phyloP scores from a whole-genome alignment of 2,329 filamentous ascomycete species.

The Iodosphaeria phyllophila region DNA sequence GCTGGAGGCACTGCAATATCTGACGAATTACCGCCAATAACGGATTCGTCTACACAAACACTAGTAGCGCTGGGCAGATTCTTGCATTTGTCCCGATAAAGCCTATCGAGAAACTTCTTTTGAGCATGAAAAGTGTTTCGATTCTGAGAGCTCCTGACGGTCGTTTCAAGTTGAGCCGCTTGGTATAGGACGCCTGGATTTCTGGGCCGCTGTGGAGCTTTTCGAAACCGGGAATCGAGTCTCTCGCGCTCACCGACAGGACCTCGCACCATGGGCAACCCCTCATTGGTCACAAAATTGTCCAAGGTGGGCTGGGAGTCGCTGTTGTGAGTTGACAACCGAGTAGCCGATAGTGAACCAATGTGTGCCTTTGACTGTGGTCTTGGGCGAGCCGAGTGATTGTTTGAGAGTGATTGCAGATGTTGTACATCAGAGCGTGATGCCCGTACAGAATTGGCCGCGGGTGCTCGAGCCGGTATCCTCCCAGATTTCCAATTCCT shows the following conservation, averaged over 20 bases:
- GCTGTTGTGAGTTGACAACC: too few relatives aligned
- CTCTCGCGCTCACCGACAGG: too few relatives aligned
- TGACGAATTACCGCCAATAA: conserved; percentile 10
- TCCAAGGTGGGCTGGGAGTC: conserved; percentile 13
- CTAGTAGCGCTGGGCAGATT: conserved; percentile 8
- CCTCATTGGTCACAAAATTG: conserved; percentile 12
- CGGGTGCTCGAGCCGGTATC: conserved; percentile 23
- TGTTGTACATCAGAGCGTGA: conserved; percentile 4
- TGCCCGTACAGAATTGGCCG: conserved; percentile 15
- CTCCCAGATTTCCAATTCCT: conserved; percentile 35
- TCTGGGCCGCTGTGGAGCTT: not conserved
- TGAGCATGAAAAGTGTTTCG: conserved; percentile 25
- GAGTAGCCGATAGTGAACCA: too few relatives aligned
- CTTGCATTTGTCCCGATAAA: conserved; percentile 26
- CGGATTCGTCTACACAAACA: conserved; percentile 17
- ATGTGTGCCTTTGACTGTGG: too few relatives aligned
- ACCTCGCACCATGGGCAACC: too few relatives aligned
- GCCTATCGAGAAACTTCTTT: conserved; percentile 34
- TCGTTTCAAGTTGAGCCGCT: conserved; percentile 37
- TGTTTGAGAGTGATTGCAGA: conserved; percentile 10
- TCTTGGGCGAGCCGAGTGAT: too few relatives aligned
- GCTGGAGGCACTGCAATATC: conserved; percentile 2
- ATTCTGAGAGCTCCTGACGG: conserved; percentile 15
- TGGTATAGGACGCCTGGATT: conserved; percentile 10
- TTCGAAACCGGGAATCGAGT: too few relatives aligned